Base-by-base conservation (phyloP, 2,329 filamentous ascomycete species). In the Tolypocladium album region DNA sequence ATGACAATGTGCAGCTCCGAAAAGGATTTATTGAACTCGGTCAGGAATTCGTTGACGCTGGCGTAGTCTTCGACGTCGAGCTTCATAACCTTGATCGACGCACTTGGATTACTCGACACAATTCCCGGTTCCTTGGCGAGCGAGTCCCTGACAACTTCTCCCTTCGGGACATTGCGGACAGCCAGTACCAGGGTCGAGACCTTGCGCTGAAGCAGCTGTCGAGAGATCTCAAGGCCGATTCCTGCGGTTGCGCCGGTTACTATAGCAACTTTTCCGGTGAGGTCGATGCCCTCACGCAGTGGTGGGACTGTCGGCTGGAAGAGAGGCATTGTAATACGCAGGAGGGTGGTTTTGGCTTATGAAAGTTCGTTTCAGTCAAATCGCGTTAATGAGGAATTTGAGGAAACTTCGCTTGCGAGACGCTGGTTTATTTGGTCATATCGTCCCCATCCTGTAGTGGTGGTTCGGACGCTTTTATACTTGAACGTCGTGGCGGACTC, bases 191-290 rank as follows among this genome's bases (percentile, higher is more conserved):
- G 66, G 39, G 68, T 72, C 2, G 72, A 72, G 13, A 79, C 64
- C 0, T 68, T 67, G 11, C 74, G 65, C 1, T 66, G 60, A 2
- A 76, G 70, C 53, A 81, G 69, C 61, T 78, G 76, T 0, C 67
- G 66, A 11, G 73, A 69, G 2, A 74, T 67, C 65, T 79, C 77
- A 15, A 77, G 69, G 0, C 80, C 79, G 0, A 82, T 68, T 0
- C 80, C 79, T 1, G 64, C 67, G 62, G 78, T 82, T 15, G 74
- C 67, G 2, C 80, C 80, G 0, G 79, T 80, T 9, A 82, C 69
- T 40, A 82, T 75, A 55, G 76, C 75, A 1, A 71, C 71, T 61
- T 75, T 67, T 2, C 72, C 70, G 13, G 67, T 64, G 45, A 77
- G 64, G 56, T 61, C 34, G 47, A 56, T 59, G n/a, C 55, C 55